phyloP scores from a whole-genome alignment of 805 yeast species.

The Suhomyces canberraensis region DNA sequence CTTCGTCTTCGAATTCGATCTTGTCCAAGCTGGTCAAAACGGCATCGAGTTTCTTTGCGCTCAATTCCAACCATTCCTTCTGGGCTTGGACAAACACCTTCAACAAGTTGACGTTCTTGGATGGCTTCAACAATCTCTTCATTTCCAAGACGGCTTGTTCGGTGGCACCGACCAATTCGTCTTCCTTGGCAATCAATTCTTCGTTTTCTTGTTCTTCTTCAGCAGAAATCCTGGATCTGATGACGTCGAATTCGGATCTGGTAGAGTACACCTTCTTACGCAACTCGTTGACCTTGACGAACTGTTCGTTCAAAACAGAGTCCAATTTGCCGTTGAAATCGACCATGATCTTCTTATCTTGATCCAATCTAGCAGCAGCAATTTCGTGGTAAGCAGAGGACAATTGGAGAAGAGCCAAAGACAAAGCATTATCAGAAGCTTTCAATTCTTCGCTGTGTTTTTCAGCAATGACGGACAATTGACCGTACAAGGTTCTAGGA shows the following conservation, averaged over 20 bases:
- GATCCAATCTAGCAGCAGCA: conserved; percentile 66
- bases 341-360: conserved; percentile 59
- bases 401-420: conserved; percentile 51
- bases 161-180: conserved; percentile 76
- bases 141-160: conserved; percentile 75
- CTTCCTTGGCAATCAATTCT: conserved; percentile 60
- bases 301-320: conserved; percentile 51
- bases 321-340: conserved; percentile 59
- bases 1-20: conserved; percentile 36
- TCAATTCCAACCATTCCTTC: conserved; percentile 50
- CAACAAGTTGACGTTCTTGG: conserved; percentile 59
- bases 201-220: conserved; percentile 49
- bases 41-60: conserved; percentile 32
- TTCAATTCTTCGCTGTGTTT: conserved; percentile 48
- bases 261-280: conserved; percentile 69
- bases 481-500: conserved; percentile 75
- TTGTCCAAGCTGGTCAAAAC: conserved; percentile 31
- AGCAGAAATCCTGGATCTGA: conserved; percentile 50
- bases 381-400: conserved; percentile 58
- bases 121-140: conserved; percentile 68
- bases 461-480: conserved; percentile 55
- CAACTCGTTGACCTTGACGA: conserved; percentile 55
- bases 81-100: conserved; percentile 70
- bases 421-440: conserved; percentile 45
- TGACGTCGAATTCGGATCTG: conserved; percentile 65